Evolutionary conservation across 164 flowering plant species (phyloP).

Genomic region (Litsea cubeba): DNA sequence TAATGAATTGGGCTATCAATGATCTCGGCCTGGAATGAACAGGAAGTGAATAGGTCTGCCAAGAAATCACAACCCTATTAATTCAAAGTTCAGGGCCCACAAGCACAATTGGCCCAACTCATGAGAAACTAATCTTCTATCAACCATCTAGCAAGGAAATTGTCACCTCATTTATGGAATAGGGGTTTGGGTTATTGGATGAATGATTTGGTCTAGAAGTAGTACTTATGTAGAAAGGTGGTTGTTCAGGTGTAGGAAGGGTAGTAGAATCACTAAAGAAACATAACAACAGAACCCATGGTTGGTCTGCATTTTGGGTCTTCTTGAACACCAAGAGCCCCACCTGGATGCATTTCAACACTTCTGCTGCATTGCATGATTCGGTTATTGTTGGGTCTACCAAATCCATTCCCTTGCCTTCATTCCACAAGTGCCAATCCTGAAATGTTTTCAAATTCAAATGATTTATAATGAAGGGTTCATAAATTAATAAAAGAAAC

Average conservation of each 20-base stretch:
- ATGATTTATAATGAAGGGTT: background rate
- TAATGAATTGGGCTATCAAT: too few species aligned
- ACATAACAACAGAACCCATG: background rate
- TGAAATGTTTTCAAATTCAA: background rate
- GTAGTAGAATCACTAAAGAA: background rate
- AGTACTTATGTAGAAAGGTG: background rate
- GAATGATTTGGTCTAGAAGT: background rate
- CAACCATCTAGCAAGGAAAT: background rate
- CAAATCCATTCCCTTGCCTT: background rate
- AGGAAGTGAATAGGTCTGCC: too few species aligned
- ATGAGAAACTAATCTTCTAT: background rate
- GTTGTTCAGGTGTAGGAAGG: background rate
- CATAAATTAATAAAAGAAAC: background rate
- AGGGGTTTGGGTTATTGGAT: background rate
- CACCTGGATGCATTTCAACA: background rate
- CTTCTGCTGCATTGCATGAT: background rate
- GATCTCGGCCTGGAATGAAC: too few species aligned
- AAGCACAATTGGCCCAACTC: too few species aligned
- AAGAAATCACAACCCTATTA: too few species aligned
- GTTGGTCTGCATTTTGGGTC: slow-evolving; percentile 6
- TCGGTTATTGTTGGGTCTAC: background rate
- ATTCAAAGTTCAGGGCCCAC: too few species aligned
- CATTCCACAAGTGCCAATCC: background rate
- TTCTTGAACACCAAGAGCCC: background rate
- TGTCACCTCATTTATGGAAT: background rate